These are phyloP conservation scores for Cercospora citrullina DNA, from an alignment of 2,329 filamentous ascomycete genomes.

Conservation along the genomic window DNA sequence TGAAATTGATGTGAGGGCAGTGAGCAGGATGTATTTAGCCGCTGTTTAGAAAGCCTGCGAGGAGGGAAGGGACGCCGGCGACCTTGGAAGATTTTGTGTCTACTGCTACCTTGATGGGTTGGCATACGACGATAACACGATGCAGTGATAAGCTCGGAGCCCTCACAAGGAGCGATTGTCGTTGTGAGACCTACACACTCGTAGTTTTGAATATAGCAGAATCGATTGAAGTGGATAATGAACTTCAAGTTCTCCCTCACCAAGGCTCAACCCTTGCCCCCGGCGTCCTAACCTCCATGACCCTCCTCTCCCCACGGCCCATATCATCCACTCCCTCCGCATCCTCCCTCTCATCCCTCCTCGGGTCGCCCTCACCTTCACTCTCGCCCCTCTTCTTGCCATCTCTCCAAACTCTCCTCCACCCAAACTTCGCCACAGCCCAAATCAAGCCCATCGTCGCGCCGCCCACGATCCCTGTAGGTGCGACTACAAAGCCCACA, in stretches of 20 bases:
- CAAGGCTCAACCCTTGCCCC: conserved; percentile 6
- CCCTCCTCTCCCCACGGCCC: not conserved
- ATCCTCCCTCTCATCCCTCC: conserved; percentile 30
- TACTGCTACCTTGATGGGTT: not conserved
- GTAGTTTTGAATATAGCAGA: not conserved
- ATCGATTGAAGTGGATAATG: not conserved
- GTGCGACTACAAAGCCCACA: conserved; percentile 45
- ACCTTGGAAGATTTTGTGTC: not conserved
- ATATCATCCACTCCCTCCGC: conserved; percentile 15
- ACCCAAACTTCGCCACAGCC: conserved; percentile 43
- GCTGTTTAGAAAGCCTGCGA: not conserved
- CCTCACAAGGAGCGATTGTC: not conserved
- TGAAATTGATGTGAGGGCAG: not conserved
- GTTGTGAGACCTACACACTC: fast-evolving
- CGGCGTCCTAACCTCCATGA: not conserved
- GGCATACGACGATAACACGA: not conserved
- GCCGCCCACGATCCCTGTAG: conserved; percentile 40
- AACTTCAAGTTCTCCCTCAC: not conserved
- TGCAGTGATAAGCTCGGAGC: not conserved
- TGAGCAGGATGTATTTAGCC: not conserved
- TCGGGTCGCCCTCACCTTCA: conserved; percentile 29
- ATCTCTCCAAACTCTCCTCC: conserved; percentile 38
- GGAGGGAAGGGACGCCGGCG: not conserved
- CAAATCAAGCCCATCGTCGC: conserved; percentile 43
- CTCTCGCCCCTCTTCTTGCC: conserved; percentile 30